Evolutionary conservation across 495 filamentous ascomycete genomes (phyloP).

Genomic region (Aspergillus sparsus): DNA sequence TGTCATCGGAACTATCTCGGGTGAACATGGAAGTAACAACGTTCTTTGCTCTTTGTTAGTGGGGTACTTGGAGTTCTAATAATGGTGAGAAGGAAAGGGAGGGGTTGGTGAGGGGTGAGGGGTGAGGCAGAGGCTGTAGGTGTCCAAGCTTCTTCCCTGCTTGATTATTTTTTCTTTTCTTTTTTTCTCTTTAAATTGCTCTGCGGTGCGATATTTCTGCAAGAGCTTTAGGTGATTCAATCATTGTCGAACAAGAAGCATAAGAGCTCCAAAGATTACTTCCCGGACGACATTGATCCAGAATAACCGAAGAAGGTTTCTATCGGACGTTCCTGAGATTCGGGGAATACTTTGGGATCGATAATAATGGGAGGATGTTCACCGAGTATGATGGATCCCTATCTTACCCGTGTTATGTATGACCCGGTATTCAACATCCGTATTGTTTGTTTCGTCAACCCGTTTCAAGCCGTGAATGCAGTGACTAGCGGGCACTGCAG

Average conservation of each 20-base stretch:
- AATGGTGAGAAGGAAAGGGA: not conserved
- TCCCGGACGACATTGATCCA: not conserved
- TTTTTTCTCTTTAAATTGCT: not conserved
- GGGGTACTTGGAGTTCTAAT: not conserved
- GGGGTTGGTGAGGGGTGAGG: not conserved
- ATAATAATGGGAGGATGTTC: not conserved
- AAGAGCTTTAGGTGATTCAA: too few species aligned
- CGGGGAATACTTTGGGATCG: not conserved
- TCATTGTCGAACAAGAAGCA: too few species aligned
- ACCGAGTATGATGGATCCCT: conserved; percentile 20
- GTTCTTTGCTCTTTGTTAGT: not conserved
- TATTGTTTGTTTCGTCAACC: conserved; percentile 21
- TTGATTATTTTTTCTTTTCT: not conserved
- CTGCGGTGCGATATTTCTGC: too few species aligned
- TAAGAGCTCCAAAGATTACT: not conserved
- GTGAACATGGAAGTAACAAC: conserved; percentile 2
- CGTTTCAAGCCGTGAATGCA: conserved; percentile 20
- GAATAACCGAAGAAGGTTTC: not conserved
- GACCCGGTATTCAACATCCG: conserved; percentile 16
- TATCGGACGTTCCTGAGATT: not conserved
- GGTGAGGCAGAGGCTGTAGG: not conserved
- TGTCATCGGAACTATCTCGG: conserved; percentile 2
- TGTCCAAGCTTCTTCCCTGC: not conserved
- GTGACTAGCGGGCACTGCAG: conserved; percentile 3
- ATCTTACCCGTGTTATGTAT: conserved; percentile 30